These are phyloP conservation scores for Aspergillus ostianus DNA, from an alignment of 495 filamentous ascomycete genomes.

Conservation along the genomic window DNA sequence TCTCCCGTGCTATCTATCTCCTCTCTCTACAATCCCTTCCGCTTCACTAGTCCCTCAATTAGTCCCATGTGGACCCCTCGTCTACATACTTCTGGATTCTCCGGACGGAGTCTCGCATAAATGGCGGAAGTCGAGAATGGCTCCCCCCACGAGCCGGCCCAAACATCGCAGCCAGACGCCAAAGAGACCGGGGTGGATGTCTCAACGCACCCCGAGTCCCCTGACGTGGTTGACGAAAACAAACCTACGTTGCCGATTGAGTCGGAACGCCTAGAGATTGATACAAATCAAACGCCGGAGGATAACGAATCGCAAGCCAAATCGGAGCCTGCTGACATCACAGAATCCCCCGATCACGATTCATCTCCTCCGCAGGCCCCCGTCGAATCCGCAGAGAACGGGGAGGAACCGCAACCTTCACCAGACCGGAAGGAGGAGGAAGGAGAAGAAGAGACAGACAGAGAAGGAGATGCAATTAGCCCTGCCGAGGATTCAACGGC, in stretches of 20 bases:
- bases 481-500: constrained; percentile 8
- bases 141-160: constrained; percentile 33
- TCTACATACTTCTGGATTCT: constrained; percentile 28
- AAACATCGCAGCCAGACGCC: constrained; percentile 34
- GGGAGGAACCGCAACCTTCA: constrained; percentile 18
- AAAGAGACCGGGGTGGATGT: constrained; percentile 36
- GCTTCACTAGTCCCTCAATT: constrained; percentile 9
- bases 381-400: constrained; percentile 20
- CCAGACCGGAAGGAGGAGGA: constrained; percentile 12
- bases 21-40: constrained; percentile 15
- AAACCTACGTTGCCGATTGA: constrained; percentile 33
- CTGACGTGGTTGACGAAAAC: constrained; percentile 27
- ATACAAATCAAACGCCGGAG: constrained; percentile 23
- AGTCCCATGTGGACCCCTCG: constrained; percentile 35
- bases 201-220: constrained; percentile 26
- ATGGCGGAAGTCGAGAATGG: constrained; percentile 49
- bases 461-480: background rate
- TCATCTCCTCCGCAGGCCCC: constrained; percentile 21
- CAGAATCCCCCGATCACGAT: constrained; percentile 19
- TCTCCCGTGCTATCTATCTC: constrained; percentile 7
- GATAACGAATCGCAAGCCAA: constrained; percentile 12
- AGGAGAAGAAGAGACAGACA: no score
- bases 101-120: constrained; percentile 39
- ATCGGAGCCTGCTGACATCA: constrained; percentile 18
- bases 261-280: constrained; percentile 30